Base-by-base conservation (phyloP, 2,329 filamentous ascomycete species). In the Cordyceps pruinosa region DNA sequence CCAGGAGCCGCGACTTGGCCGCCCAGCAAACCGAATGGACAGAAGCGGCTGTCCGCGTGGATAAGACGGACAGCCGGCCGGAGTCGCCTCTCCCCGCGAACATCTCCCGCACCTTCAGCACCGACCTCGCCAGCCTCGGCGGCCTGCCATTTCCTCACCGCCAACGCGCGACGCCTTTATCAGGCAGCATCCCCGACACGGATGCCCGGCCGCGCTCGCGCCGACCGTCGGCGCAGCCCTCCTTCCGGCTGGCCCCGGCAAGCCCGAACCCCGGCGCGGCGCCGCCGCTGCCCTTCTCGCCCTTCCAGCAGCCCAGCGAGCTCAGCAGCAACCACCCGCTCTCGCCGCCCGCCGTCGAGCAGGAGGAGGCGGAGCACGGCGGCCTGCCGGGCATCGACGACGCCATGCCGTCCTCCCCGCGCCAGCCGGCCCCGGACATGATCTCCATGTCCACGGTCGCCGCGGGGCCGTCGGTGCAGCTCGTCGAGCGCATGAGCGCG, bases 401-500 rank as follows among this genome's bases (percentile, higher is more conserved):
- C 17, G 59, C 61, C 6, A 64, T 63, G 17, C 74, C 79, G 1
- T 87, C 84, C 3, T 56, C 54, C n/a, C 37, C 54, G 19, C 44
- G 44, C 35, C 35, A 28, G 1, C 85, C 86, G 58, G 84, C 87
- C 7, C 81, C 89, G 59, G 92, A 96, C 66, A 88, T 96, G 75
- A 82, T 94, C 30, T 95, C 90, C 2, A 89, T 90, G 7, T 96
- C 91, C 1, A 97, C 93, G 0, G 88, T 90, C 9, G 93, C 87
- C 0, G 92, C 93, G 0, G 94, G 94, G 0, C 94, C 94, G 0
- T 93, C 88, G 0, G 93, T 99, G 1, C 93, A 97, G 72, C 82
- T 99, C 1, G 92, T 99, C 17, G 94, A 97, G 73, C 84, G 93
- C 54, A 96, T 99, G 90, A 95, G 89, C 66, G 90, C 92, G 3